Evolutionary conservation across 2,329 filamentous ascomycete species (phyloP).

Genomic region (Trichoderma sp.): DNA sequence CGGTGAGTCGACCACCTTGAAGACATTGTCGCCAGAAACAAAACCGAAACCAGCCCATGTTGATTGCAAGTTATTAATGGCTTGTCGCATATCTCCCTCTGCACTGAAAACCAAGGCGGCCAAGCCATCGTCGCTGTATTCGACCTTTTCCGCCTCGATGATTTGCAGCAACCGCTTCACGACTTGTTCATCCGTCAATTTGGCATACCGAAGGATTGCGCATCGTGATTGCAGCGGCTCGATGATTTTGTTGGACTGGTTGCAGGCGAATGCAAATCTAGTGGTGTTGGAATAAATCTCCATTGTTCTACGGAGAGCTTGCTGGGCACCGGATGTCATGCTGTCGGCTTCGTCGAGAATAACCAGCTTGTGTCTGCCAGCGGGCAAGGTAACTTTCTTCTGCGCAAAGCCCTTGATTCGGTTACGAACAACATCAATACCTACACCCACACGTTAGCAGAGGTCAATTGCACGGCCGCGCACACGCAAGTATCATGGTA

Average conservation of each 20-base stretch:
- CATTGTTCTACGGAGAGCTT: constrained; percentile 93
- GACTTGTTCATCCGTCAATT: constrained; percentile 88
- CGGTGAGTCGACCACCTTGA: constrained; percentile 93
- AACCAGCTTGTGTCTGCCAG: constrained; percentile 90
- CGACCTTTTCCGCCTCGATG: constrained; percentile 85
- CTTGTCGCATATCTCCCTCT: constrained; percentile 97
- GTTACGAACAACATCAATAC: constrained; percentile 96
- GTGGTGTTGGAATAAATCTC: constrained; percentile 98
- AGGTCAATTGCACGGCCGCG: background rate
- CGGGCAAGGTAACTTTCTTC: constrained; percentile 94
- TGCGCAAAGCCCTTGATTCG: constrained; percentile 98
- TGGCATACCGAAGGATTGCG: constrained; percentile 89
- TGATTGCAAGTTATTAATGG: constrained; percentile 96
- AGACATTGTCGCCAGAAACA: constrained; percentile 96
- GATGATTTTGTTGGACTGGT: constrained; percentile 99
- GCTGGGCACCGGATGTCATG: constrained; percentile 96
- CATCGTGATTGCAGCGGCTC: constrained; percentile 97
- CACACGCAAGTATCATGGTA: constrained; percentile 46
- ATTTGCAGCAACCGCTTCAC: constrained; percentile 90
- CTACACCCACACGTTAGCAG: constrained; percentile 37
- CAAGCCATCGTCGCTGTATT: constrained; percentile 88
- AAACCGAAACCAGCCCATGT: constrained; percentile 93
- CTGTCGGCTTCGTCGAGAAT: constrained; percentile 98
- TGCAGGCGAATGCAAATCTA: constrained; percentile 96
- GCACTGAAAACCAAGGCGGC: constrained; percentile 96